Conservation (phyloP, 2,329 filamentous ascomycete genomes). For the Aureobasidium leucospermi region DNA sequence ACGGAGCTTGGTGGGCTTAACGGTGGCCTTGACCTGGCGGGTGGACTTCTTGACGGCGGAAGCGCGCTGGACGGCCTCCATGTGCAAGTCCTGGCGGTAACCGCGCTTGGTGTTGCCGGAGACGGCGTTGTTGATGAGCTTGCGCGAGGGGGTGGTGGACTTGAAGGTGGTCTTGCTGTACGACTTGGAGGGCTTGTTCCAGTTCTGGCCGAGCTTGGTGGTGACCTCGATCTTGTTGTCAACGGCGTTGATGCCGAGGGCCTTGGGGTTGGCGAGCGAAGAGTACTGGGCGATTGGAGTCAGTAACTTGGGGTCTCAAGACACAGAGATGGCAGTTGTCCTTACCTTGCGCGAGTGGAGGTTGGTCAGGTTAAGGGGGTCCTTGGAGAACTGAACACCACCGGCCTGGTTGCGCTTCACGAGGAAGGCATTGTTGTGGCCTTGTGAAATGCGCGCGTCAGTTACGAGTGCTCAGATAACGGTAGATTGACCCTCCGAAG, state of each 20-base stretch:
- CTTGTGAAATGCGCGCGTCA: slow-evolving; percentile 39
- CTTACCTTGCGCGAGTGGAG: slow-evolving; percentile 83
- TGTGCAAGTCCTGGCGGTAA: slow-evolving; percentile 58
- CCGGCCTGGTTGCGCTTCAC: slow-evolving; percentile 79
- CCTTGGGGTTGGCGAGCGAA: slow-evolving; percentile 80
- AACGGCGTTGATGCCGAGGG: slow-evolving; percentile 71
- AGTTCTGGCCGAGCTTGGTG: slow-evolving; percentile 72
- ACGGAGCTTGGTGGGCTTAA: slow-evolving; percentile 64
- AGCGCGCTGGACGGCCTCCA: slow-evolving; percentile 71
- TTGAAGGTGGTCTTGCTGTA: slow-evolving; percentile 61
- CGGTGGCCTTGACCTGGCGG: slow-evolving; percentile 65
- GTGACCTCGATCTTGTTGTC: slow-evolving; percentile 73
- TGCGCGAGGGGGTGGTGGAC: slow-evolving; percentile 67
- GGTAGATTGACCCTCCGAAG: background rate
- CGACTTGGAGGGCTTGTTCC: slow-evolving; percentile 65
- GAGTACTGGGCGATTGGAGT: slow-evolving; percentile 56
- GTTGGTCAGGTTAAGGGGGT: slow-evolving; percentile 91
- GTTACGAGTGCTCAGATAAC: background rate
- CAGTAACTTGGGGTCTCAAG: too few species aligned
- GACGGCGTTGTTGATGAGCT: slow-evolving; percentile 85
- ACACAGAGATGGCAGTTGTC: background rate
- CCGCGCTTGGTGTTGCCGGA: slow-evolving; percentile 72
- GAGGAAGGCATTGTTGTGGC: slow-evolving; percentile 81
- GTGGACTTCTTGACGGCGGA: slow-evolving; percentile 69
- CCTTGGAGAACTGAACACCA: slow-evolving; percentile 84